A percentile compares a stretch with the other conserved stretches of the same genome.
Conservation (phyloP, 2,329 filamentous ascomycete genomes). For the Talaromyces sp. region DNA sequence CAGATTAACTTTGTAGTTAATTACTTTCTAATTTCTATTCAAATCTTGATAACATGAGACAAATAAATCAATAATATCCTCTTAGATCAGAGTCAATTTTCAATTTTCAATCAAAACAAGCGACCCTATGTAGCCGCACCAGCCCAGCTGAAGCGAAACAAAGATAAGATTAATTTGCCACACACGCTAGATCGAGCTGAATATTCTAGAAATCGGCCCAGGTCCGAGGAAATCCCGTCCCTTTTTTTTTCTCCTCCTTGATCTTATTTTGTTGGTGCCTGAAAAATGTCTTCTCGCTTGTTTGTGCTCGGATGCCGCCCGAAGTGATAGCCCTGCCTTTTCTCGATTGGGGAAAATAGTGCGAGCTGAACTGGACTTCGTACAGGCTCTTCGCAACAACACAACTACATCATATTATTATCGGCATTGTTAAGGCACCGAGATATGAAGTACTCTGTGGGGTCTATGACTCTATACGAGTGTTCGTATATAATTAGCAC, state of each 20-base stretch:
- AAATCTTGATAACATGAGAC: too few species aligned
- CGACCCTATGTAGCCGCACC: background rate
- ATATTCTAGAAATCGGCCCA: too few species aligned
- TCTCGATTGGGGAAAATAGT: background rate
- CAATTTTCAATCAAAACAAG: background rate
- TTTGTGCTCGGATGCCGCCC: background rate
- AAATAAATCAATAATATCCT: background rate
- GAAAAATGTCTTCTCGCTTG: background rate
- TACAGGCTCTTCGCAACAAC: too few species aligned
- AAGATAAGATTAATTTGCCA: background rate
- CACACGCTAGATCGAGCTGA: too few species aligned
- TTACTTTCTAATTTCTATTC: too few species aligned
- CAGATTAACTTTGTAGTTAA: background rate
- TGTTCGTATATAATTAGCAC: too few species aligned
- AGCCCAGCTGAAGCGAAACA: background rate
- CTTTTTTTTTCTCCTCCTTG: too few species aligned
- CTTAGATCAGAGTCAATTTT: background rate
- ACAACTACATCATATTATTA: too few species aligned
- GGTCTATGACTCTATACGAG: too few species aligned
- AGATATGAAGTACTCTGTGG: too few species aligned
- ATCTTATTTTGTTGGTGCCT: background rate
- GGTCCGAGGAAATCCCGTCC: too few species aligned
- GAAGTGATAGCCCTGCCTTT: background rate
- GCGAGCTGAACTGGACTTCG: background rate
- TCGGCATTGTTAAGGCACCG: too few species aligned